Evolutionary conservation across 1,139 yeast species (phyloP), one percentile per base, ranked within the genome.

Genomic region (Pichia terricola): DNA sequence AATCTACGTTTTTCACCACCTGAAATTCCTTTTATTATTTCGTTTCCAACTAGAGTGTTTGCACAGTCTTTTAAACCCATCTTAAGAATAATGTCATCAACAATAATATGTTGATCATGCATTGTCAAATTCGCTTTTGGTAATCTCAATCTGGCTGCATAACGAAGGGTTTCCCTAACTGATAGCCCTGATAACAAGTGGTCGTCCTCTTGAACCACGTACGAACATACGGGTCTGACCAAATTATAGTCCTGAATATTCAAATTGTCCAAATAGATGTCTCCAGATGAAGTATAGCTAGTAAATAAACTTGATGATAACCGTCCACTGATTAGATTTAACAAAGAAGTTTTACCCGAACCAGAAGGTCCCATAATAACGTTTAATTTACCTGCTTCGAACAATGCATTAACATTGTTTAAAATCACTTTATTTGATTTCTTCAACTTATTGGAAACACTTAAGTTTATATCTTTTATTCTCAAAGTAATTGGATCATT

Each of bases 281-380:
- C 52, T 2, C 82, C 82, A 3, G 58, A 51, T 0, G 58, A 50
- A 2, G 45, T 39, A 36, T 63, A 55, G 48, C 58, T 67, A 10
- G 73, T 66, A 41, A 54, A 56, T 28, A 59, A 65, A 4, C 70
- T 64, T 0, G 81, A 72, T 26, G 69, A 67, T 11, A 81, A 60
- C 47, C 94, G 67, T 26, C 81, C 77, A 11, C 94, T 79, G 37
- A 86, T 66, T 41, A 72, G 66, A 54, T 82, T 85, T 45, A 86
- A 64, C 31, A 85, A 61, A 0, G 94, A 81, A 0, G 94, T 80
- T 57, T 86, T 86, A 3, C 95, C 95, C 5, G 88, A 79, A 0
- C 95, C 95, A 1, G 94, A 83, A 0, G 95, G 95, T 0, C 95
- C 95, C 82, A 86, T 78, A 34, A 86, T 83, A 0, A 84, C 91